Percentiles rank a stretch among this genome's conserved stretches.
Conservation (phyloP, 2,329 filamentous ascomycete genomes). For the Aplosporella prunicola region DNA sequence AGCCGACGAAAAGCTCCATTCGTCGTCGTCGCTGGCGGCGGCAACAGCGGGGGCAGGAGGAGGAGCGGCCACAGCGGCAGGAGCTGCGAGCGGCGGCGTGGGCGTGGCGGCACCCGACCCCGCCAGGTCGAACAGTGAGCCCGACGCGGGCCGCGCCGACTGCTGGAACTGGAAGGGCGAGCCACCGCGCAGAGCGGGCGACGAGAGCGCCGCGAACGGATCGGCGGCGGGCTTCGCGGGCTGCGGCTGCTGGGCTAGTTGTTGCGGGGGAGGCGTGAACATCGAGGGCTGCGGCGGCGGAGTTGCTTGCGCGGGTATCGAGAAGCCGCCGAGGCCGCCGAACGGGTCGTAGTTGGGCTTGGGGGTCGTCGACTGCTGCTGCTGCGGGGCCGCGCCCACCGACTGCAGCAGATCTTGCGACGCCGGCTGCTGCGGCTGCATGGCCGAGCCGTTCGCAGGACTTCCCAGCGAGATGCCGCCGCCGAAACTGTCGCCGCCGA, state of each 20-base stretch:
- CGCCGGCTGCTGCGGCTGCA: slow-evolving; percentile 37
- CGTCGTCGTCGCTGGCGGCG: slow-evolving; percentile 89
- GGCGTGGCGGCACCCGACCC: slow-evolving; percentile 18
- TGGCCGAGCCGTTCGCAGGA: slow-evolving; percentile 31
- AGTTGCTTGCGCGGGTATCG: slow-evolving; percentile 27
- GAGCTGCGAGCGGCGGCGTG: slow-evolving; percentile 8
- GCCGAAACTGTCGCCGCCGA: slow-evolving; percentile 56
- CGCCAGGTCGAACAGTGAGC: slow-evolving; percentile 27
- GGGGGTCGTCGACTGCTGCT: slow-evolving; percentile 35
- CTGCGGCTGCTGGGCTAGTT: slow-evolving; percentile 26
- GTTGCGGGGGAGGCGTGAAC: slow-evolving; percentile 28
- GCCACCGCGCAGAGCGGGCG: slow-evolving; percentile 41
- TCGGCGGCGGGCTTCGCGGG: slow-evolving; percentile 36
- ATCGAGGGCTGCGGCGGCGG: slow-evolving; percentile 37
- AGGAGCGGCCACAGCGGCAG: slow-evolving; percentile 14
- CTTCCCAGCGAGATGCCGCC: slow-evolving; percentile 73
- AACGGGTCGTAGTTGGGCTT: slow-evolving; percentile 51
- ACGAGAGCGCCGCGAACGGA: slow-evolving; percentile 51
- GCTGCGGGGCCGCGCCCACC: slow-evolving; percentile 32
- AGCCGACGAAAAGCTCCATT: slow-evolving; percentile 88
- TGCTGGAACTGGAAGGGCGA: slow-evolving; percentile 42
- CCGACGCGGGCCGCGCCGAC: slow-evolving; percentile 29
- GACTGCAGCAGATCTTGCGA: slow-evolving; percentile 47
- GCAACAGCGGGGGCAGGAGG: slow-evolving; percentile 21
- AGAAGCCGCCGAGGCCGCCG: slow-evolving; percentile 39